Evolutionary conservation across 192 early-diverging fungal genomes (phyloP), one percentile per base, ranked within the genome.

Genomic region (Lobosporangium transversale): DNA sequence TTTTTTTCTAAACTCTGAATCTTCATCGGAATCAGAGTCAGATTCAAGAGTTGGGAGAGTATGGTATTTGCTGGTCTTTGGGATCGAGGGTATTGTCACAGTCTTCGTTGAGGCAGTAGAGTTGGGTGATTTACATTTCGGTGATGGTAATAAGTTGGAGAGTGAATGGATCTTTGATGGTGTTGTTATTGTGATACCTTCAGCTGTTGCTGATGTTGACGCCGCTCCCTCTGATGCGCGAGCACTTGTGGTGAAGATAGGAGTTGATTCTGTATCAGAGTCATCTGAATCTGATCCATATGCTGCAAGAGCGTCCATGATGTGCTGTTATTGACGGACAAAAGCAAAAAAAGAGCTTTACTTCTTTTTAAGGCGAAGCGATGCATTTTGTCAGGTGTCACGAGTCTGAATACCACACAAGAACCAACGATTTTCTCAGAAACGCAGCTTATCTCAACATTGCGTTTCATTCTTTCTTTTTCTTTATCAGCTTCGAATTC

Each of bases 241-340:
- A 12, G 43, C 56, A 10, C 20, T 47, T 17, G 59, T n/a, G 15
- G 30, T 31, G 3, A 30, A 6, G 29, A 48, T 30, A 26, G 53
- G 45, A 37, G 27, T 42, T 27, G 61, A 58, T 17, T 65, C 70
- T 45, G 62, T n/a, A 15, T 50, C 70, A 45, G 70, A 74, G 48
- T 65, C 62, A 7, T 74, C 70, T 11, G 70, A 65, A 31, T 74
- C 70, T 11, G 70, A 74, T 65, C 70, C 70, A 35, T 74, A 74
- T 29, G 62, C 70, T 23, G 54, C 62, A 7, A 74, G 55, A 32
- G 70, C 70, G 20, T 74, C 62, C 70, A 74, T 74, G 62, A 31
- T 9, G 31, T 29, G 36, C 17, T 5, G 53, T 37, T 12, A 1
- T 58, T 27, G 35, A 35, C 4, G 21, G 20, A 7, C 32, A 2